Evolutionary conservation across 352 stramenopile species (phyloP).

Genomic region (Phytopythium chamaehyphon): DNA sequence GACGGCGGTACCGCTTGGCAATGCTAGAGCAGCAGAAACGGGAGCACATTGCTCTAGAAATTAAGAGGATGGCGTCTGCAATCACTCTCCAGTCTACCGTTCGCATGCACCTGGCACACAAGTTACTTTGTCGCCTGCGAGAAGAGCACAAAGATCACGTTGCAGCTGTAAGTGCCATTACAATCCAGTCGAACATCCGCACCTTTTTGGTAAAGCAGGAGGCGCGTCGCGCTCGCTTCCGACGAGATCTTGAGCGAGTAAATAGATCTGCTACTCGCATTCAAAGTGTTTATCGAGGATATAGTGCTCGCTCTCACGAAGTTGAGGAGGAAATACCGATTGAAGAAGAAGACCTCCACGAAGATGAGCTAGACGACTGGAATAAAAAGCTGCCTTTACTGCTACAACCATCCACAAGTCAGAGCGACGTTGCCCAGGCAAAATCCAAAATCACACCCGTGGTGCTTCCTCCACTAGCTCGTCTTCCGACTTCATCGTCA

Average conservation of each 20-base stretch:
- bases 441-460: conserved; percentile 7
- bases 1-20: conserved; percentile 46
- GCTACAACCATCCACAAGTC: background rate
- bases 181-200: conserved; percentile 70
- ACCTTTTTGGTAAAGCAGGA: conserved; percentile 45
- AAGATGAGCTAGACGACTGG: conserved; percentile 8
- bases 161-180: conserved; percentile 49
- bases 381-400: background rate
- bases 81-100: conserved; percentile 48
- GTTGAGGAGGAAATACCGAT: conserved; percentile 2
- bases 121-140: conserved; percentile 17
- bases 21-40: conserved; percentile 46
- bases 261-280: conserved; percentile 61
- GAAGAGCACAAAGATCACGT: conserved; percentile 53
- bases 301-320: conserved; percentile 35
- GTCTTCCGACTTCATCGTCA: conserved; percentile 11
- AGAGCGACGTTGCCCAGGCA: background rate
- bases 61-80: conserved; percentile 28
- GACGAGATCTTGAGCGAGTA: conserved; percentile 49
- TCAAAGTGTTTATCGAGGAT: conserved; percentile 64
- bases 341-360: conserved; percentile 16
- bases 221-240: conserved; percentile 34
- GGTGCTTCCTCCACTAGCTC: conserved; percentile 18
- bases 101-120: conserved; percentile 36
- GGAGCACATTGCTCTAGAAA: conserved; percentile 46